Conservation (phyloP, 306 rosid species). For the Cucumis hystrix region DNA sequence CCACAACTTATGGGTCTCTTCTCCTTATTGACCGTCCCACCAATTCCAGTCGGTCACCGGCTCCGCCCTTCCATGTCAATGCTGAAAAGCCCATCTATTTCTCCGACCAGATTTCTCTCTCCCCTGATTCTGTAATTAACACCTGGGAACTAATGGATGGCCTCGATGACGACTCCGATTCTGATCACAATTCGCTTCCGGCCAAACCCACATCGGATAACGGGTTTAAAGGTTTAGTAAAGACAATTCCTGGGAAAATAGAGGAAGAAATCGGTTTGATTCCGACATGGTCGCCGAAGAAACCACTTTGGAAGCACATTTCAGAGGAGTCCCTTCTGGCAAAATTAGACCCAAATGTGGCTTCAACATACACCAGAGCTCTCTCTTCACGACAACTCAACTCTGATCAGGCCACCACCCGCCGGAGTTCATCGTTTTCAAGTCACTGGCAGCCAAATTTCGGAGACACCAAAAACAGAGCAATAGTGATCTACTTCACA, state of each 20-base stretch:
- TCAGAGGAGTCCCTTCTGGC: slow-evolving; percentile 68
- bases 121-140: slow-evolving; percentile 89
- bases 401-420: not conserved
- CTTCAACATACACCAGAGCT: not conserved
- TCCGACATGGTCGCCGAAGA: slow-evolving; percentile 17
- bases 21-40: slow-evolving; percentile 31
- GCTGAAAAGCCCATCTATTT: not conserved
- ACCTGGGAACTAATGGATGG: slow-evolving; percentile 89
- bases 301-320: slow-evolving; percentile 74
- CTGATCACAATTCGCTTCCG: not conserved
- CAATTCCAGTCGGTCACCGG: not conserved
- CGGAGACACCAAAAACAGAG: slow-evolving; percentile 37
- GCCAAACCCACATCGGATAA: slow-evolving; percentile 17
- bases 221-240: not conserved
- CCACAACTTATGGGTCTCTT: slow-evolving; percentile 85
- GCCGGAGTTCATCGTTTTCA: slow-evolving; percentile 13
- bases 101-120: slow-evolving; percentile 20
- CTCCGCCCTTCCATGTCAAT: not conserved
- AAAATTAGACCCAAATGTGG: slow-evolving; percentile 67
- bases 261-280: not conserved
- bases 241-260: slow-evolving; percentile 14
- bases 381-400: slow-evolving; percentile 12
- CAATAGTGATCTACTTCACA: slow-evolving; percentile 53
- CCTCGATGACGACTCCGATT: slow-evolving; percentile 25
- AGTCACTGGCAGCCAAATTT: slow-evolving; percentile 11